Evolutionary conservation across 371 early-diverging fungal species (phyloP).

Genomic region (Mortierella sp.): DNA sequence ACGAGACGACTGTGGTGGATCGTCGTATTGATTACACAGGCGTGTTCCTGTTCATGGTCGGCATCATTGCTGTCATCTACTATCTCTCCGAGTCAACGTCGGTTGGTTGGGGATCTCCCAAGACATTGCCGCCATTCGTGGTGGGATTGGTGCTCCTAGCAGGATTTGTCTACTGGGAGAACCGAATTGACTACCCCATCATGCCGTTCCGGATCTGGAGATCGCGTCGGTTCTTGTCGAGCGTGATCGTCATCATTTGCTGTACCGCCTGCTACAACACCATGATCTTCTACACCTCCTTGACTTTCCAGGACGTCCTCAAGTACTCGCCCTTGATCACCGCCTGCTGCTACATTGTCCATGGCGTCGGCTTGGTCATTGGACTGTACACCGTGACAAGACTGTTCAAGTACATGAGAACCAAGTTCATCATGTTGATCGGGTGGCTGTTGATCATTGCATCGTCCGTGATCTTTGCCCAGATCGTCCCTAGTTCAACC

Average conservation of each 20-base stretch:
- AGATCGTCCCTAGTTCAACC: slow-evolving; percentile 13
- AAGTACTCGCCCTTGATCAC: slow-evolving; percentile 32
- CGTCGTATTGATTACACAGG: slow-evolving; percentile 51
- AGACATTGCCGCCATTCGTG: slow-evolving; percentile 18
- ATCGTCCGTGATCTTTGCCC: slow-evolving; percentile 27
- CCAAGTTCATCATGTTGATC: slow-evolving; percentile 33
- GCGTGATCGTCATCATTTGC: slow-evolving; percentile 49
- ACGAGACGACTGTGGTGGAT: not conserved
- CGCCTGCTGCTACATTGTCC: slow-evolving; percentile 32
- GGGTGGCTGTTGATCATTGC: slow-evolving; percentile 22
- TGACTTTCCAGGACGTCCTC: slow-evolving; percentile 56
- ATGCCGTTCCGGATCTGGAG: slow-evolving; percentile 53
- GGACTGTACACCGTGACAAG: slow-evolving; percentile 21
- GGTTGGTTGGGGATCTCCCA: slow-evolving; percentile 32
- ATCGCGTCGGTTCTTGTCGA: slow-evolving; percentile 42
- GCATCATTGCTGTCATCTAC: slow-evolving; percentile 53
- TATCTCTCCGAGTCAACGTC: slow-evolving; percentile 52
- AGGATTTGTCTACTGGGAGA: slow-evolving; percentile 43
- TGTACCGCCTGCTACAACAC: slow-evolving; percentile 49
- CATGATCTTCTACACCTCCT: slow-evolving; percentile 50
- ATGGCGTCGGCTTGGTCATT: slow-evolving; percentile 23
- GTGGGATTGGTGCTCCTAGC: slow-evolving; percentile 29
- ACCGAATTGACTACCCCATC: slow-evolving; percentile 36
- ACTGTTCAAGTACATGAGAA: slow-evolving; percentile 12
- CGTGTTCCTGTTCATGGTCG: slow-evolving; percentile 35